phyloP scores from a whole-genome alignment of 345 rosid genomes.

The Clausena lansium region DNA sequence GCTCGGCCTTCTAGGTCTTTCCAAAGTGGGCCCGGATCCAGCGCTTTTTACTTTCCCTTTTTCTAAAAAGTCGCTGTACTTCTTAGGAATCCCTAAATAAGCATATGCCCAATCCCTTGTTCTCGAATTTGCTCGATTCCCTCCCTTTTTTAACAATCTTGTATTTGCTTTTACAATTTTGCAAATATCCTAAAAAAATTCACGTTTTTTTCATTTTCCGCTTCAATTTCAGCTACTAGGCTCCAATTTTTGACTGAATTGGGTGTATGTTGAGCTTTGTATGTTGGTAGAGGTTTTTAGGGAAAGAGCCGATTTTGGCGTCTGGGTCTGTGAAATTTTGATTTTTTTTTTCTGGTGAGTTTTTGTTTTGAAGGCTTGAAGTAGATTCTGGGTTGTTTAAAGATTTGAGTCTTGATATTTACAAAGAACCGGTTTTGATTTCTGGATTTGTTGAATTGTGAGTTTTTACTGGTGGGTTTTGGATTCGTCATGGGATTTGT shows the following conservation, averaged over 20 bases:
- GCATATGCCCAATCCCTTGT: neutral
- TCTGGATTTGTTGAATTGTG: conserved; percentile 1
- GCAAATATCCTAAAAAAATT: neutral
- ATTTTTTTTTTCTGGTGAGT: neutral
- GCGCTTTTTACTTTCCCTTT: conserved; percentile 25
- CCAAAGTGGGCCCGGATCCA: conserved; percentile 25
- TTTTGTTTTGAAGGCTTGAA: neutral
- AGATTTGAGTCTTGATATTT: neutral
- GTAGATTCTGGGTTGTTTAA: neutral
- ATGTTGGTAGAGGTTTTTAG: neutral
- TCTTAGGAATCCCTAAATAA: conserved; percentile 14
- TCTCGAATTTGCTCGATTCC: conserved; percentile 3
- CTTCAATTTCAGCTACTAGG: neutral
- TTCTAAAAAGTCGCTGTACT: neutral
- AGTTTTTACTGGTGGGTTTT: conserved; percentile 1
- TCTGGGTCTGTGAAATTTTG: conserved; percentile 8
- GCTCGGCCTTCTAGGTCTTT: conserved; percentile 17
- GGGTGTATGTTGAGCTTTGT: neutral
- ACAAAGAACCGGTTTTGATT: neutral
- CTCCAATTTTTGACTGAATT: neutral
- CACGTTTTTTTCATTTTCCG: neutral
- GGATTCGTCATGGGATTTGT: conserved; percentile 6
- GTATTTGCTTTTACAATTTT: neutral
- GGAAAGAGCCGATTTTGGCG: conserved; percentile 4
- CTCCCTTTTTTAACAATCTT: neutral